Percentiles rank a stretch among this genome's conserved stretches.
These are phyloP conservation scores for Gracilaria domingensis DNA, from an alignment of 23 red algal species.

Conservation along the genomic window DNA sequence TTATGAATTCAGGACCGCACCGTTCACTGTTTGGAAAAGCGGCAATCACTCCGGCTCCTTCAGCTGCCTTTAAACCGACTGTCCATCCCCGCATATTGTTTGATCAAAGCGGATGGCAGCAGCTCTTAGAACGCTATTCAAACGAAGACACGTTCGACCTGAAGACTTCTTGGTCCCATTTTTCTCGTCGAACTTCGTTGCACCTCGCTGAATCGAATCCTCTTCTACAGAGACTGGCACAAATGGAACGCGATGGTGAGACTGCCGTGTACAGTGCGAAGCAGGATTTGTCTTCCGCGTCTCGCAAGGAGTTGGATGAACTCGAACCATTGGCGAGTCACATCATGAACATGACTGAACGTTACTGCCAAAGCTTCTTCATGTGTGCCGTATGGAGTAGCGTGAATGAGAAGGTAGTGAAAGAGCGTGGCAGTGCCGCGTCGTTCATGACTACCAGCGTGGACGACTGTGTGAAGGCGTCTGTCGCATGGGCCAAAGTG, in stretches of 20 bases:
- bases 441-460: neutral
- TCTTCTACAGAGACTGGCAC: neutral
- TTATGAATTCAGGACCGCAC: neutral
- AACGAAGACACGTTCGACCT: constrained; percentile 15
- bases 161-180: constrained; percentile 18
- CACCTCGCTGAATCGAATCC: neutral
- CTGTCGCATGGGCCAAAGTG: constrained; percentile 51
- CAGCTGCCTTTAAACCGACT: constrained; percentile 15
- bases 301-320: neutral
- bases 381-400: constrained; percentile 52
- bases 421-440: neutral
- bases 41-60: constrained; percentile 46
- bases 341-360: constrained; percentile 2
- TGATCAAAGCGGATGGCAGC: constrained; percentile 16
- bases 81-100: constrained; percentile 49
- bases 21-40: constrained; percentile 24
- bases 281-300: neutral
- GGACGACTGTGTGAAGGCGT: constrained; percentile 34
- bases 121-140: constrained; percentile 30
- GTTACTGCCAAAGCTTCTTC: constrained; percentile 20
- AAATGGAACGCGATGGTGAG: constrained; percentile 17
- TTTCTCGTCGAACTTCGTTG: neutral
- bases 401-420: constrained; percentile 26
- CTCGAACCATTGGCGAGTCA: constrained; percentile 30
- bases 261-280: neutral